Base-by-base conservation (phyloP, 352 stramenopile genomes). In the Elongisporangium prolatum region DNA sequence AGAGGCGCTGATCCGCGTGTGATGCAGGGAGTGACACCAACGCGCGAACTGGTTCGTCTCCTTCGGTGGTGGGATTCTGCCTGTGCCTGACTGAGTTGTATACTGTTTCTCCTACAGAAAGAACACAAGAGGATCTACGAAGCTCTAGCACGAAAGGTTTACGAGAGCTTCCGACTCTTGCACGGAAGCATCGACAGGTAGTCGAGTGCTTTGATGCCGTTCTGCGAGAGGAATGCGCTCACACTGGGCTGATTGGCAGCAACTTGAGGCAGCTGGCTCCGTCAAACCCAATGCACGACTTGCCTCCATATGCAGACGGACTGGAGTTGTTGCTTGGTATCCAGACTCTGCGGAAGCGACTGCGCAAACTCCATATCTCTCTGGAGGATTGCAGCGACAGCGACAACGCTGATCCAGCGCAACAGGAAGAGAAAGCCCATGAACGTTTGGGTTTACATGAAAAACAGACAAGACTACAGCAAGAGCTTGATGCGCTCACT, bases 81-180 rank as follows among this genome's bases (percentile, higher is more conserved):
- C 24, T 16, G 18, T 17, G 48, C 9, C 49, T 44, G 9, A 37
- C 3, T 56, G 21, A 24, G 48, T 59, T 22, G 38, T 56, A 48
- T 5, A 17, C 34, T 54, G 21, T 57, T 48, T 25, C 13, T 13
- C n/a, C 44, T 22, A n/a, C 51, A 83, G 65, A 74, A 55, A 54
- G 68, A 86, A 16, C 60, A 80, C 25, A 68, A 62, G 8, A 21
- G 53, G 17, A 70, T 67, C 3, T 77, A 80, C 20, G 54, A 75
- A 37, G 66, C 63, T 9, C 50, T 86, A 25, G 49, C 88, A 13
- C 59, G 60, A n/a, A 59, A 77, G 3, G 48, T 86, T 34, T 82
- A 89, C 65, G 64, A 64, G 44, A 68, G 75, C 28, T 84, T 89
- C 38, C 60, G 77, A 8, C 57, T 88, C 17, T 84, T 89, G 47